Conservation (phyloP, 148 eudicot genomes). For the Simmondsia chinensis region DNA sequence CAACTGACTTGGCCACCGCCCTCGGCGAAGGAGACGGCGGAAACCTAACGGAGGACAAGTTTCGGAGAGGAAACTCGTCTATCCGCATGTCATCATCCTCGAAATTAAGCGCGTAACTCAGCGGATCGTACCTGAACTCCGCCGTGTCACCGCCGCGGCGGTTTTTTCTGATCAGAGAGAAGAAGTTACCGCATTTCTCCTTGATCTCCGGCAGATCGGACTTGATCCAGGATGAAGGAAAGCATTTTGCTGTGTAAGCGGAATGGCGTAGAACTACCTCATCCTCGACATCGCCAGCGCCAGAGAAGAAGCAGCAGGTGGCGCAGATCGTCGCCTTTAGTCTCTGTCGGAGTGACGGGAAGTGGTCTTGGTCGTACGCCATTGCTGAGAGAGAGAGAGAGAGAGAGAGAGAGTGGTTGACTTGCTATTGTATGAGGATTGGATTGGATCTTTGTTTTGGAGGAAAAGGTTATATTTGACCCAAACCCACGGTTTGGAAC, state of each 20-base stretch:
- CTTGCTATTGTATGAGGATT: no score
- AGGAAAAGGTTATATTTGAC: no score
- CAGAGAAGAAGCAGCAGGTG: constrained; percentile 14
- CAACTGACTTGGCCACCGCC: constrained; percentile 5
- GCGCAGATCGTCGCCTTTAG: constrained; percentile 14
- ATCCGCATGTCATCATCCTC: constrained; percentile 26
- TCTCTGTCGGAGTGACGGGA: constrained; percentile 14
- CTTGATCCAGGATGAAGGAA: constrained; percentile 19
- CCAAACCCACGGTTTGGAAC: no score
- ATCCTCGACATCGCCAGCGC: constrained; percentile 5
- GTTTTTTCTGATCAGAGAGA: constrained; percentile 19
- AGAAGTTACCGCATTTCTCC: constrained; percentile 8
- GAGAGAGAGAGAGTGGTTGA: neutral
- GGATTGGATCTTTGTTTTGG: no score
- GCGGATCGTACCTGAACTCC: constrained; percentile 49
- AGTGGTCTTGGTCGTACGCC: constrained; percentile 16
- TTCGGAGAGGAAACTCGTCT: constrained; percentile 16
- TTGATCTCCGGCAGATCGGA: constrained; percentile 21
- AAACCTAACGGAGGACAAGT: constrained; percentile 33
- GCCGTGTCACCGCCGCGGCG: constrained; percentile 21
- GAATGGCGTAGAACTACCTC: constrained; percentile 7
- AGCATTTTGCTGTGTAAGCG: neutral
- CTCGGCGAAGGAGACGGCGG: constrained; percentile 18
- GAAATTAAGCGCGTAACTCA: constrained; percentile 58
- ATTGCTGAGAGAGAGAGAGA: neutral